These are phyloP conservation scores for Canna indica DNA, from an alignment of 176 grass and related monocot genomes.

Conservation along the genomic window DNA sequence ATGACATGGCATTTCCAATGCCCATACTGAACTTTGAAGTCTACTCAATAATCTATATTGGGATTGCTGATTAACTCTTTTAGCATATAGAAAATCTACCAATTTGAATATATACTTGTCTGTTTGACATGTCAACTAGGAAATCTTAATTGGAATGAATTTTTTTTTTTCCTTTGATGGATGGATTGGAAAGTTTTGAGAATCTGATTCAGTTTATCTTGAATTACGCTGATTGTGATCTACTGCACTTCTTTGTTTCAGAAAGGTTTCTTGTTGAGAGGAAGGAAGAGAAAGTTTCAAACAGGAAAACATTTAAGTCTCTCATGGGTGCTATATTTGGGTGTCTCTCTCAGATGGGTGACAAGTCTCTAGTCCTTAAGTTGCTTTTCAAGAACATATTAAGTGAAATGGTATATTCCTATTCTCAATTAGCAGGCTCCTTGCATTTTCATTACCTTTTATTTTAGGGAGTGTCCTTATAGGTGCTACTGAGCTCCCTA, in stretches of 20 bases:
- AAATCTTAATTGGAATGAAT: neutral
- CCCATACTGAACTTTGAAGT: neutral
- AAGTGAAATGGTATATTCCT: slow-evolving; percentile 29
- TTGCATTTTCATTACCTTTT: neutral
- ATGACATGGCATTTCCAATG: too few relatives aligned
- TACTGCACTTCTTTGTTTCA: slow-evolving; percentile 9
- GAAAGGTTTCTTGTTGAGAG: slow-evolving; percentile 21
- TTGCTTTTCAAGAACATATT: slow-evolving; percentile 52
- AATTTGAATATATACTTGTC: neutral
- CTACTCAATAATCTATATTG: neutral
- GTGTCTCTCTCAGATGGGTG: slow-evolving; percentile 69
- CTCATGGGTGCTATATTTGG: slow-evolving; percentile 41
- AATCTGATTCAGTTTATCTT: neutral
- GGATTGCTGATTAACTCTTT: neutral
- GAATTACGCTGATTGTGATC: slow-evolving; percentile 5
- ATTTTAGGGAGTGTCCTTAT: neutral
- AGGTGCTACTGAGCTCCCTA: neutral
- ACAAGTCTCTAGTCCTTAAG: slow-evolving; percentile 63
- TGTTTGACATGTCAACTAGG: neutral
- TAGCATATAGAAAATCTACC: neutral
- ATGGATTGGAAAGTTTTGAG: neutral
- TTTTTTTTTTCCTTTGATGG: neutral
- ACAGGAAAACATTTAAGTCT: slow-evolving; percentile 36
- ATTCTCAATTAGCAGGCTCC: neutral
- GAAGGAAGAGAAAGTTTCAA: slow-evolving; percentile 27